Conservation (phyloP, 2,329 filamentous ascomycete species). For the Venturia aucupariae region DNA sequence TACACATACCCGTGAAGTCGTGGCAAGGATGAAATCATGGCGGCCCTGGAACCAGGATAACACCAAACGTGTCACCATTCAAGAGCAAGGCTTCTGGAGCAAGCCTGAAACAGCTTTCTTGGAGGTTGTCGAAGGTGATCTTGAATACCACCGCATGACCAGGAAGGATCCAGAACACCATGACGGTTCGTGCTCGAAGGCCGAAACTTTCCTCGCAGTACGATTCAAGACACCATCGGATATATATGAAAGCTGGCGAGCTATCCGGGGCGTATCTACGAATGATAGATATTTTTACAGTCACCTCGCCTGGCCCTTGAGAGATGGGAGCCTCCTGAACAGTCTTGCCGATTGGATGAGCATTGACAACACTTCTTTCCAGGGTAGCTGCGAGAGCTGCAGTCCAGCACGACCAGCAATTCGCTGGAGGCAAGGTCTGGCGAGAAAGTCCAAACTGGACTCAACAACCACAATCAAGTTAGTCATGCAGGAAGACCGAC, state of each 20-base stretch:
- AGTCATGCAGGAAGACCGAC: conserved; percentile 25
- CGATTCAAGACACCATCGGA: background rate
- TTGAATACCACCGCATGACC: background rate
- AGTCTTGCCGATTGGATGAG: background rate
- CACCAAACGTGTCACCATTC: background rate
- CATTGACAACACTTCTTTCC: background rate
- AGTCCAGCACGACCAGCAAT: conserved; percentile 22
- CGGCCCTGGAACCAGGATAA: conserved; percentile 21
- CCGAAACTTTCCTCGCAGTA: background rate
- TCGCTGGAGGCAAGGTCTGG: conserved; percentile 14
- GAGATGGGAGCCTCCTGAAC: background rate
- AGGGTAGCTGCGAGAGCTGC: conserved; percentile 18
- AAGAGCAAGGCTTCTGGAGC: background rate
- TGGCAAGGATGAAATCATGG: conserved; percentile 17
- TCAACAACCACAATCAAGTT: conserved; percentile 18
- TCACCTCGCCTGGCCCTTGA: background rate
- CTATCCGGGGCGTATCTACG: background rate
- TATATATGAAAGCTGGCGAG: background rate
- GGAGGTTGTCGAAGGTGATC: background rate
- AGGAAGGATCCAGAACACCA: background rate
- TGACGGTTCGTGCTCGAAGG: background rate
- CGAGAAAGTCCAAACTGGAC: conserved; percentile 22
- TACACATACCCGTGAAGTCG: background rate
- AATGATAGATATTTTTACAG: conserved; percentile 1
- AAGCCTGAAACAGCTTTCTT: background rate